phyloP scores from a whole-genome alignment of 345 rosid genomes.

The Hypericum perforatum region DNA sequence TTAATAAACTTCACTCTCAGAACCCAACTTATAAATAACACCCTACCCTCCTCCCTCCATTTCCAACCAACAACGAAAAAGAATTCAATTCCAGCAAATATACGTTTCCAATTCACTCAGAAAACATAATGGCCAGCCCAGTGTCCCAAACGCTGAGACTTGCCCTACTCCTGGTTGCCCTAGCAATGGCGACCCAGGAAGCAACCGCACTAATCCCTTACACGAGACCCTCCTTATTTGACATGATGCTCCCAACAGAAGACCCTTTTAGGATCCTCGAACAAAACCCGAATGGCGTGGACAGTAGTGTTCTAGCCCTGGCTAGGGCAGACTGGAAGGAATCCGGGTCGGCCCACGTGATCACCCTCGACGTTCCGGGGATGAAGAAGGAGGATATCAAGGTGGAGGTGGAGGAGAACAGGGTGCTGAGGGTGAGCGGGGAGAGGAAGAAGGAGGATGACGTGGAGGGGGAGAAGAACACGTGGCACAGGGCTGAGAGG shows the following conservation, averaged over 20 bases:
- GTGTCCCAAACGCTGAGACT: not conserved
- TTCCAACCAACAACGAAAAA: too few relatives aligned
- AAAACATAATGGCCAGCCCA: slow-evolving; percentile 8
- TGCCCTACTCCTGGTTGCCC: not conserved
- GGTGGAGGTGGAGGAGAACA: slow-evolving; percentile 30
- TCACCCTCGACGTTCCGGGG: slow-evolving; percentile 28
- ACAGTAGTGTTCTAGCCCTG: slow-evolving; percentile 12
- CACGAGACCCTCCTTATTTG: slow-evolving; percentile 17
- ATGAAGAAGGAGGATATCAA: slow-evolving; percentile 31
- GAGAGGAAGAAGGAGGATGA: slow-evolving; percentile 23
- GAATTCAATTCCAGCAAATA: too few relatives aligned
- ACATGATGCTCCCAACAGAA: slow-evolving; percentile 23
- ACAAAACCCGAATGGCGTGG: slow-evolving; percentile 23
- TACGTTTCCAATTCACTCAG: too few relatives aligned
- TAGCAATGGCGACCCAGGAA: not conserved
- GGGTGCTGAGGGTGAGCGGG: slow-evolving; percentile 29
- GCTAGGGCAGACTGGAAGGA: slow-evolving; percentile 39
- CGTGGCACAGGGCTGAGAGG: slow-evolving; percentile 37
- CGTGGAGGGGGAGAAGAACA: slow-evolving; percentile 21
- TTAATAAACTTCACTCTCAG: not conserved
- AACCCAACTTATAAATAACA: slow-evolving; percentile 1
- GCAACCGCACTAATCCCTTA: slow-evolving; percentile 15
- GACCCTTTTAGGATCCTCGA: slow-evolving; percentile 40
- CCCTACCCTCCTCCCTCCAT: not conserved
- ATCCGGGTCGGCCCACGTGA: slow-evolving; percentile 13